A percentile compares a stretch with the other conserved stretches of the same genome.
These are phyloP conservation scores for Termitomyces sp. DNA, from an alignment of 1,284 basidiomycete species.

Conservation along the genomic window DNA sequence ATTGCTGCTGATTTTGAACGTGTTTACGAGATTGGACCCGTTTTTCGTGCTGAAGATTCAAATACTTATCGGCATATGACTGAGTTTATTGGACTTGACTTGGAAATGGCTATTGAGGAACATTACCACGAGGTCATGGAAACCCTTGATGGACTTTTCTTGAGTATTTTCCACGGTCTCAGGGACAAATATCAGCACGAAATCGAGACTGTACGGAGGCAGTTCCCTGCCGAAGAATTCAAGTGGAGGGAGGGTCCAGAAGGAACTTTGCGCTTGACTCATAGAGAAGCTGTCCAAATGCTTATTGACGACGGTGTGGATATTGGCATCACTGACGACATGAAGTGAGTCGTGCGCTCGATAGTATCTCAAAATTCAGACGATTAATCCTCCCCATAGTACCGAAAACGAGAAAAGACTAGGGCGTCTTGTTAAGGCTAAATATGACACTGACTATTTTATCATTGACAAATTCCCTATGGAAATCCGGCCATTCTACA, in stretches of 20 bases:
- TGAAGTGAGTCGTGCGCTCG: conserved; percentile 53
- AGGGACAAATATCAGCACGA: conserved; percentile 75
- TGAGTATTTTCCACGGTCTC: conserved; percentile 80
- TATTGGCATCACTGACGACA: conserved; percentile 75
- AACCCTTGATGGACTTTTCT: conserved; percentile 78
- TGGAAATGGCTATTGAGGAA: conserved; percentile 98
- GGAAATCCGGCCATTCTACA: conserved; percentile 94
- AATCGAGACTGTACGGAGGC: conserved; percentile 77
- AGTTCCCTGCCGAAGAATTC: conserved; percentile 91
- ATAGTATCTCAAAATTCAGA: not conserved
- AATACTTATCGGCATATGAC: conserved; percentile 98
- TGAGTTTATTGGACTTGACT: conserved; percentile 97
- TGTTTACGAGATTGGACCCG: conserved; percentile 95
- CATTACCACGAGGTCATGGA: conserved; percentile 97
- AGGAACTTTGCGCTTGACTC: conserved; percentile 78
- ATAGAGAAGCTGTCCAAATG: conserved; percentile 84
- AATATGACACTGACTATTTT: conserved; percentile 96
- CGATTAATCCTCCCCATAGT: conserved; percentile 34
- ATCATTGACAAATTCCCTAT: conserved; percentile 98
- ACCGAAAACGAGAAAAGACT: conserved; percentile 92
- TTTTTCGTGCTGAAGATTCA: conserved; percentile 98
- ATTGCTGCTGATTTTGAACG: conserved; percentile 98
- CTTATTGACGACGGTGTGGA: conserved; percentile 81
- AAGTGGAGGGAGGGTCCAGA: conserved; percentile 81
- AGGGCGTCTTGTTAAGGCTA: conserved; percentile 83